Base-by-base conservation (phyloP, 2,329 filamentous ascomycete species). In the Leptographium galeiforme region DNA sequence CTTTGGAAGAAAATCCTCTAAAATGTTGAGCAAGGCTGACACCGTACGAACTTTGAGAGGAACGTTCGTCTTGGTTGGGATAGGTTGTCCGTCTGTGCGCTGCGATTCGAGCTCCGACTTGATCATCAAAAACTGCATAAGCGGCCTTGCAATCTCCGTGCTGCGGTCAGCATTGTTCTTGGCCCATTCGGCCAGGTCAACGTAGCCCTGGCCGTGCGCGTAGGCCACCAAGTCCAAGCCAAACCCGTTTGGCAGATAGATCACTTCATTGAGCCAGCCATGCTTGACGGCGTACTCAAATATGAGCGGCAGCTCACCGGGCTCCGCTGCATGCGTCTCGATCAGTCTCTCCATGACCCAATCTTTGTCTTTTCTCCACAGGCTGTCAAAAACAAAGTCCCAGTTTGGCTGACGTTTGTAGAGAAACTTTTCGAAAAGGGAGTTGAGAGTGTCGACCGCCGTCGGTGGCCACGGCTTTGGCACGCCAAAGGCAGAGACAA, bases 291-390 rank as follows among this genome's bases (percentile, higher is more conserved):
- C 88, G 63, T 94, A 88, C 50, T 94, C 85, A 57, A 88, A 82
- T 39, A 91, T 85, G 16, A 80, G 69, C 4, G 78, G 76, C 40
- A 90, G 74, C 50, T 84, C 77, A 54, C 82, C 78, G 2, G 81
- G 83, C 60, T 86, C 80, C 55, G 76, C 72, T 43, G 84, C 84
- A 65, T 93, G 89, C 10, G 80, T 78, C 55, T 89, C 84, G 44
- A 91, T 81, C 38, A 98, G 79, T 55, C 87, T 82, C 58, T 84
- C 79, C 11, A 84, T 84, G 16, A 97, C 86, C 85, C 89, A 97
- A 19, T 84, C 78, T 59, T 84, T 87, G 64, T 97, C 89, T 64
- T 93, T 89, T 60, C 85, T 84, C 90, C 91, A 97, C 7, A 95
- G 72, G 55, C 89, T 90, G 63, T 95, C 85, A 54, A 98, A 78